Evolutionary conservation across 2,329 filamentous ascomycete species (phyloP).

Genomic region (Xylariaceae sp.): DNA sequence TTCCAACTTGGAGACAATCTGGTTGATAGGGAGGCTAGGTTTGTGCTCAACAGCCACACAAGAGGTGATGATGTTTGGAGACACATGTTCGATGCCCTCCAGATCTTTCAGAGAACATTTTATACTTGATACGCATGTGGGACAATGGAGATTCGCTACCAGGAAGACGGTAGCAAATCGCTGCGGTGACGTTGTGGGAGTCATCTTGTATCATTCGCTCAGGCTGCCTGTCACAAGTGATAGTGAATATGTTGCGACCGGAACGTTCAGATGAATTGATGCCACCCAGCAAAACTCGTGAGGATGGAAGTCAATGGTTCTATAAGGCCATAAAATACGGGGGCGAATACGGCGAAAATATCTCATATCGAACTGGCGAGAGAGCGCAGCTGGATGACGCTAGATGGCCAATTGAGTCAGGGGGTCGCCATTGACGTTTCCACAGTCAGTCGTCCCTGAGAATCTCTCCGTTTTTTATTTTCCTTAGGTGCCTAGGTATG

Average conservation of each 20-base stretch:
- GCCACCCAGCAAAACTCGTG: background rate
- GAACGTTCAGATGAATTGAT: background rate
- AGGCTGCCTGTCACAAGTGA: background rate
- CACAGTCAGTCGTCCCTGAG: too few species aligned
- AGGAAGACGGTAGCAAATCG: constrained; percentile 51
- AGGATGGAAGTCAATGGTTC: too few species aligned
- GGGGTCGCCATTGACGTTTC: too few species aligned
- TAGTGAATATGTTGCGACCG: background rate
- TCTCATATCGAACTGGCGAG: too few species aligned
- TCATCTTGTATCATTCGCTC: constrained; percentile 19
- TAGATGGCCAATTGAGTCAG: too few species aligned
- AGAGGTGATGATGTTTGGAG: constrained; percentile 66
- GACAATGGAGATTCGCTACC: constrained; percentile 71
- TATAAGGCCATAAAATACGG: too few species aligned
- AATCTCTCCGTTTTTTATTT: too few species aligned
- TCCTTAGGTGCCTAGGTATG: too few species aligned
- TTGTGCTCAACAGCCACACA: constrained; percentile 51
- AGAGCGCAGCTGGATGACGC: too few species aligned
- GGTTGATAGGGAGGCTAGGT: constrained; percentile 40
- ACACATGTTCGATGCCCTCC: constrained; percentile 50
- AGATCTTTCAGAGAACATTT: constrained; percentile 50
- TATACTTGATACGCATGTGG: constrained; percentile 66
- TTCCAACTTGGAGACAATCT: constrained; percentile 44
- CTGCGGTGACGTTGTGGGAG: constrained; percentile 23
- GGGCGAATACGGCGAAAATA: too few species aligned